phyloP scores from a whole-genome alignment of 441 rosid species.

The Iberis amara region DNA sequence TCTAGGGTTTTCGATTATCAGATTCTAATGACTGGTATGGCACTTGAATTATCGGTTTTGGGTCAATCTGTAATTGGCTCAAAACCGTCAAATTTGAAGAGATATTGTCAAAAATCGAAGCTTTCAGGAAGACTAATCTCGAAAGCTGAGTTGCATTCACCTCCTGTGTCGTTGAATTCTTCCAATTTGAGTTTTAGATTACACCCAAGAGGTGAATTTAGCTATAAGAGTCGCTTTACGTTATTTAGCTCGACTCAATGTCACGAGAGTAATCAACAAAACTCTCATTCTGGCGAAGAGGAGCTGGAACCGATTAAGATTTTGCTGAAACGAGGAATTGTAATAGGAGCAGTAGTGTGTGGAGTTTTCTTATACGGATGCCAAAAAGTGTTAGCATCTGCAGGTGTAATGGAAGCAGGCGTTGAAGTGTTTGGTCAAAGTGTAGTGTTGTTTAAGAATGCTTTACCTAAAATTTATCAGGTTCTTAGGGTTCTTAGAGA shows the following conservation, averaged over 20 bases:
- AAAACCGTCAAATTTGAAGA: conserved; percentile 33
- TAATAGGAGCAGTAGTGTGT: conserved; percentile 64
- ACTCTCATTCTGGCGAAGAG: conserved; percentile 19
- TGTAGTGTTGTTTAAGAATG: conserved; percentile 50
- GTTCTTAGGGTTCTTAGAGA: conserved; percentile 74
- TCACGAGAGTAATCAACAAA: conserved; percentile 31
- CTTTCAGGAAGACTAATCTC: conserved; percentile 33
- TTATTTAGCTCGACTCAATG: conserved; percentile 32
- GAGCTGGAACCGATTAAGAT: conserved; percentile 36
- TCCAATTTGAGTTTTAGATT: conserved; percentile 30
- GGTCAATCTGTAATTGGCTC: conserved; percentile 40
- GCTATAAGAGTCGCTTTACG: conserved; percentile 30
- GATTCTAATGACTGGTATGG: conserved; percentile 39
- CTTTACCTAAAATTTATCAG: conserved; percentile 77
- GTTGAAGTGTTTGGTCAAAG: conserved; percentile 71
- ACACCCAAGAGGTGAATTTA: conserved; percentile 25
- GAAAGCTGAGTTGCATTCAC: conserved; percentile 30
- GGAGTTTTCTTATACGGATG: conserved; percentile 57
- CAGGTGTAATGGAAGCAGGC: conserved; percentile 70
- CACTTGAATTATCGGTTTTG: conserved; percentile 49
- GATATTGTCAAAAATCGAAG: conserved; percentile 36
- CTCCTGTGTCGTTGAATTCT: conserved; percentile 25
- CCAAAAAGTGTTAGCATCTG: conserved; percentile 62
- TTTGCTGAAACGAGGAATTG: conserved; percentile 44
- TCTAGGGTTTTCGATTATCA: conserved; percentile 15